Evolutionary conservation across 202 grass and related monocot species (phyloP).

Genomic region (Zizania palustris): DNA sequence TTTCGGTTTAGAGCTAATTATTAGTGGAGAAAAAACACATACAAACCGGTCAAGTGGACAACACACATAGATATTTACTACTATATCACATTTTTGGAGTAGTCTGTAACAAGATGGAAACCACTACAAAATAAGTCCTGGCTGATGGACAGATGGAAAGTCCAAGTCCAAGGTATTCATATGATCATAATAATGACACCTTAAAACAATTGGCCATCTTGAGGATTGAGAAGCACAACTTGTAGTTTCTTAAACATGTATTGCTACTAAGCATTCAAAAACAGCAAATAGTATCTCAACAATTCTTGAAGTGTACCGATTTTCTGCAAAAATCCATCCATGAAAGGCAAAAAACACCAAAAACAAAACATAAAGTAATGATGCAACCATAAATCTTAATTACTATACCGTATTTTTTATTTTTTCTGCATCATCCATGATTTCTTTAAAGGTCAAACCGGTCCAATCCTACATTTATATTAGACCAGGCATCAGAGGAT

Average conservation of each 20-base stretch:
- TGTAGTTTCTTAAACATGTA: conserved; percentile 25
- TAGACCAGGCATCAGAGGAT: conserved; percentile 28
- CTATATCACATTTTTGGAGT: conserved; percentile 8
- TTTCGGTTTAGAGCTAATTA: conserved; percentile 31
- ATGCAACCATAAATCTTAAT: background rate
- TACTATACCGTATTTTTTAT: conserved; percentile 82
- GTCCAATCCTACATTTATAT: conserved; percentile 87
- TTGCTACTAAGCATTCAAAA: conserved; percentile 16
- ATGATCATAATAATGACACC: conserved; percentile 20
- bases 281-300: conserved; percentile 3
- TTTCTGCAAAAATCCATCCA: conserved; percentile 24
- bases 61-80: background rate
- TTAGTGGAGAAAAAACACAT: conserved; percentile 20
- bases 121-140: conserved; percentile 14
- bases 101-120: conserved; percentile 34
- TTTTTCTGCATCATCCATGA: conserved; percentile 91
- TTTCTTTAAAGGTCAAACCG: conserved; percentile 86
- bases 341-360: background rate
- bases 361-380: conserved; percentile 21
- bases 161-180: background rate
- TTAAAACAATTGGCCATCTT: conserved; percentile 33
- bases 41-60: background rate
- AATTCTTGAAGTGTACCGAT: conserved; percentile 20
- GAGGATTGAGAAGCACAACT: conserved; percentile 15
- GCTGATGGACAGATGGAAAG: background rate